A percentile compares a stretch with the other conserved stretches of the same genome.
Evolutionary conservation across 306 rosid genomes (phyloP).

Genomic region (Vigna unguiculata): DNA sequence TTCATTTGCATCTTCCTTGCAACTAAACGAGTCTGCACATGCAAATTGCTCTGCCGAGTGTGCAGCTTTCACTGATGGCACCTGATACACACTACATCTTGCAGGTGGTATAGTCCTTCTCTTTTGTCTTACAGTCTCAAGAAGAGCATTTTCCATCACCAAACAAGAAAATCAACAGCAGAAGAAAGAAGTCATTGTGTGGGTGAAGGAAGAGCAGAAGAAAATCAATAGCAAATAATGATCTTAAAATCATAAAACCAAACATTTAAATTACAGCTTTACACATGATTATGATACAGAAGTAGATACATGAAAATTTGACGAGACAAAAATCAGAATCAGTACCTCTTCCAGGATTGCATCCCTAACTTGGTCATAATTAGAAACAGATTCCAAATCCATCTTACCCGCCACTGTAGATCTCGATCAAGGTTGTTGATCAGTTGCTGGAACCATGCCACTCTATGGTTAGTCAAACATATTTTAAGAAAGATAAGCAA

Average conservation of each 20-base stretch:
- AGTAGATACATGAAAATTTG: constrained; percentile 24
- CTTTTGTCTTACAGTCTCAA: too few relatives aligned
- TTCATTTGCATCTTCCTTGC: too few relatives aligned
- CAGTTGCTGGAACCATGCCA: constrained; percentile 70
- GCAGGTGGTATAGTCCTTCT: too few relatives aligned
- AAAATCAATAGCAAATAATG: not conserved
- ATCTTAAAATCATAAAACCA: constrained; percentile 24
- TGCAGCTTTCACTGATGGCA: too few relatives aligned
- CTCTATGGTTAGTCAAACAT: constrained; percentile 46
- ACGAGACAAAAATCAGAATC: constrained; percentile 42
- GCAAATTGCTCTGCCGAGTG: too few relatives aligned
- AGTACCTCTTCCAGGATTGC: constrained; percentile 88
- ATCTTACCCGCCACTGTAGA: constrained; percentile 96
- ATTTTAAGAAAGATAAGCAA: constrained; percentile 33
- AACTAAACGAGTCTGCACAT: too few relatives aligned
- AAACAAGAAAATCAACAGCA: too few relatives aligned
- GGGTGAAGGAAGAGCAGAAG: too few relatives aligned
- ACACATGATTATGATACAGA: constrained; percentile 26
- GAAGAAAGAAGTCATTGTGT: too few relatives aligned
- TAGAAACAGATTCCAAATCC: constrained; percentile 81
- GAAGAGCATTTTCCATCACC: too few relatives aligned
- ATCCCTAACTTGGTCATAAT: constrained; percentile 88
- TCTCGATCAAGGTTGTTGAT: constrained; percentile 91
- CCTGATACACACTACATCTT: too few relatives aligned
- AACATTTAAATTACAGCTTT: constrained; percentile 22